A percentile compares a stretch with the other conserved stretches of the same genome.
Conservation (phyloP, 345 rosid genomes). For the Eutrema japonicum region DNA sequence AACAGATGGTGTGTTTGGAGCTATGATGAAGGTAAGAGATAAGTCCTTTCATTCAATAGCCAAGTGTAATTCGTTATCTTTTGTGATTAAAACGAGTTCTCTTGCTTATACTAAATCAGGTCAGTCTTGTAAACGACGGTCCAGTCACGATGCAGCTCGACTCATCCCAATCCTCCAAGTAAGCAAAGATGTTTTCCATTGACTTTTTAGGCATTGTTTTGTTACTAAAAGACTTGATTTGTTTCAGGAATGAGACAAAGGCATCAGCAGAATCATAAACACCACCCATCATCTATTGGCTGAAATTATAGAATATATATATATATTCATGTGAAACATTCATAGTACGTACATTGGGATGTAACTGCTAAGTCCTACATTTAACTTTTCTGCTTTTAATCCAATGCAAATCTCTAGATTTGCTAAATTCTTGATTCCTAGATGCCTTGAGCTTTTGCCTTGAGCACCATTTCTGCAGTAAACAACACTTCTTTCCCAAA, state of each 20-base stretch:
- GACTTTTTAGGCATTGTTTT: neutral
- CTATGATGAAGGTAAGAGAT: constrained; percentile 80
- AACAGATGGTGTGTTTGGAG: constrained; percentile 81
- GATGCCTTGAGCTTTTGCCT: constrained; percentile 32
- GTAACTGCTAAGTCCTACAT: constrained; percentile 6
- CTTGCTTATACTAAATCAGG: constrained; percentile 46
- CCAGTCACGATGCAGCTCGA: constrained; percentile 94
- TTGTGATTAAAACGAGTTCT: neutral
- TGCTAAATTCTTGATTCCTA: constrained; percentile 36
- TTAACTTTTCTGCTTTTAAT: neutral
- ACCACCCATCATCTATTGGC: neutral
- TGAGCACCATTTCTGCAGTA: constrained; percentile 62
- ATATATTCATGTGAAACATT: constrained; percentile 13
- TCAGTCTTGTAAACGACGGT: constrained; percentile 83
- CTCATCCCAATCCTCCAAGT: constrained; percentile 70
- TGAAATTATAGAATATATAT: neutral
- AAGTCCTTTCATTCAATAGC: neutral
- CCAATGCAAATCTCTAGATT: constrained; percentile 2
- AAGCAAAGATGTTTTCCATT: constrained; percentile 34
- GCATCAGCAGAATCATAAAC: constrained; percentile 39
- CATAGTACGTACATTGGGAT: constrained; percentile 25
- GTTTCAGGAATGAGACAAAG: constrained; percentile 43
- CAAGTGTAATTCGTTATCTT: neutral
- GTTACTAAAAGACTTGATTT: constrained; percentile 19
- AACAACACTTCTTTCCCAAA: constrained; percentile 79